Conservation (phyloP, 75 land plant species). For the Gnetum montanum region DNA sequence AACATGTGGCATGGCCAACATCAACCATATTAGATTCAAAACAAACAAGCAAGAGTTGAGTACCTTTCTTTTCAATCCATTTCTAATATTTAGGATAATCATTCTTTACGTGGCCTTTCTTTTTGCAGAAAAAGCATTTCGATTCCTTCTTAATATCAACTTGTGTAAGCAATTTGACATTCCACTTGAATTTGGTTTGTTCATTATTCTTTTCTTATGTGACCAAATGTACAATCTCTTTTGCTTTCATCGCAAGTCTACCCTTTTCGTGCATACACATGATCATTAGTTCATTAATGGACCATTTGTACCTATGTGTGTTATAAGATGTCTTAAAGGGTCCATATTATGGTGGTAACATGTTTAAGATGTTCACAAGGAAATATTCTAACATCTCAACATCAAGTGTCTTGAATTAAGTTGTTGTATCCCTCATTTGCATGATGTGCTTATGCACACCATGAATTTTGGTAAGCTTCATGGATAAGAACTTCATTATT, state of each 20-base stretch:
- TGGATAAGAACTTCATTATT: conserved; percentile 16
- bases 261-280: conserved; percentile 30
- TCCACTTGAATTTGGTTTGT: not conserved
- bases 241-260: conserved; percentile 6
- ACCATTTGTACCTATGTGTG: conserved; percentile 32
- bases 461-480: conserved; percentile 2
- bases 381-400: conserved; percentile 5
- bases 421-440: conserved; percentile 16
- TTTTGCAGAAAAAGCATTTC: not conserved
- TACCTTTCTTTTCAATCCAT: conserved; percentile 6
- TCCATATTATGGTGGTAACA: not conserved
- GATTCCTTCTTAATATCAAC: not conserved
- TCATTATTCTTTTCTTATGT: not conserved
- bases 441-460: conserved; percentile 15
- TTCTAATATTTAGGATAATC: not conserved
- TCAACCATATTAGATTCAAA: conserved; percentile 8
- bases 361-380: conserved; percentile 1
- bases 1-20: conserved; percentile 1
- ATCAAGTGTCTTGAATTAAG: not conserved
- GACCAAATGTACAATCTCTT: conserved; percentile 2
- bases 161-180: not conserved
- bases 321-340: conserved; percentile 12
- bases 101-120: not conserved
- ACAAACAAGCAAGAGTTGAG: conserved; percentile 5
- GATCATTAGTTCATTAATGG: conserved; percentile 22